phyloP scores from a whole-genome alignment of 1,284 basidiomycete genomes.

The Coriolopsis trogii region DNA sequence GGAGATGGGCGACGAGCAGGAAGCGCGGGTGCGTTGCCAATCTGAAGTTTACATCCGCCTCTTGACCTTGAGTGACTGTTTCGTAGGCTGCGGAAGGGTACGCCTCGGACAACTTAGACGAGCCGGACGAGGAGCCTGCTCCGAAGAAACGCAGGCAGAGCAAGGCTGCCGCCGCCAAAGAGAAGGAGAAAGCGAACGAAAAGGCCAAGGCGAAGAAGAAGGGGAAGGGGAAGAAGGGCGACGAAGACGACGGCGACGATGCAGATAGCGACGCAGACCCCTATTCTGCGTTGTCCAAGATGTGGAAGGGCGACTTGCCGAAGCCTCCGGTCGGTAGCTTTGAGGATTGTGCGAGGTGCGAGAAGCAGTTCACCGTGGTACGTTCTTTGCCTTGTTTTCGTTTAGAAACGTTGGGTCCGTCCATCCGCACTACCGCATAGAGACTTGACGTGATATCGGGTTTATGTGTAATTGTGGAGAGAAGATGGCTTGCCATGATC shows the following conservation, averaged over 20 bases:
- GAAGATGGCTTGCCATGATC: no score
- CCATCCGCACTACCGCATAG: no score
- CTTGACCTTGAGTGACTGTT: background rate
- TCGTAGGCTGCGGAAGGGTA: slow-evolving; percentile 52
- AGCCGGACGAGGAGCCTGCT: slow-evolving; percentile 45
- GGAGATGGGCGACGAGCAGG: slow-evolving; percentile 38
- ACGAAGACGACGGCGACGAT: slow-evolving; percentile 46
- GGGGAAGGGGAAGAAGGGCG: slow-evolving; percentile 47
- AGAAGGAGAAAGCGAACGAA: slow-evolving; percentile 51
- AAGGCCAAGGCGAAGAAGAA: slow-evolving; percentile 54
- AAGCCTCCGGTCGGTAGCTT: slow-evolving; percentile 82
- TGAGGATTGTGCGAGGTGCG: slow-evolving; percentile 82
- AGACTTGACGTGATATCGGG: no score
- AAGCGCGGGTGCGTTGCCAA: slow-evolving; percentile 14
- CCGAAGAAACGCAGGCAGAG: slow-evolving; percentile 47
- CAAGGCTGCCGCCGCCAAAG: slow-evolving; percentile 42
- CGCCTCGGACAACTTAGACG: slow-evolving; percentile 76
- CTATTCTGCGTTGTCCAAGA: slow-evolving; percentile 63
- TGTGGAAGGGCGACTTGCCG: slow-evolving; percentile 45
- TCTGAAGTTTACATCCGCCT: background rate
- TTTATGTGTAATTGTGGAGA: no score
- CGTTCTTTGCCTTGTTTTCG: slow-evolving; percentile 36
- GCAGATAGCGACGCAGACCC: slow-evolving; percentile 50
- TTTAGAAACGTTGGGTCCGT: no score
- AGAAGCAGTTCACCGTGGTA: slow-evolving; percentile 88